Conservation (phyloP, 2,329 filamentous ascomycete genomes). For the Microsporum audouinii region DNA sequence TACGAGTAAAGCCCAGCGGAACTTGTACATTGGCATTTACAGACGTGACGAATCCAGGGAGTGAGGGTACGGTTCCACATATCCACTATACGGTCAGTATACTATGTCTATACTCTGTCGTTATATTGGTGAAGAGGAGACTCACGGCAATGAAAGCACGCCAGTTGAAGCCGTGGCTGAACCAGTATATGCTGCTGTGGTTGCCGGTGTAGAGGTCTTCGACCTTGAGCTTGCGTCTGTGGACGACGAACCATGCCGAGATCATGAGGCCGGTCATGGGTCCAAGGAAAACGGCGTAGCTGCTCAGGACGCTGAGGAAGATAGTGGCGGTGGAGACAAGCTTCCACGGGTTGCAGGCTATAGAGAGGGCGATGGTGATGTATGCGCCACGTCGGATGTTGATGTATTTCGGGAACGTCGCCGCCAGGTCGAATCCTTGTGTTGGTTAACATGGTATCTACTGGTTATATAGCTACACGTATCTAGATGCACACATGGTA, state of each 20-base stretch:
- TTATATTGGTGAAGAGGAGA: background rate
- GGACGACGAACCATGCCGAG: conserved; percentile 26
- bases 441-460: background rate
- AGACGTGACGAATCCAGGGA: conserved; percentile 30
- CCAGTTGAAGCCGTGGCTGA: conserved; percentile 35
- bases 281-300: conserved; percentile 38
- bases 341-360: conserved; percentile 38
- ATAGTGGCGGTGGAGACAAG: conserved; percentile 37
- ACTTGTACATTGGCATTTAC: conserved; percentile 14
- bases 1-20: conserved; percentile 24
- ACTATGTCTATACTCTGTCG: background rate
- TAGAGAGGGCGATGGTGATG: conserved; percentile 20
- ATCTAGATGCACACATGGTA: too few relatives aligned
- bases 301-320: conserved; percentile 38
- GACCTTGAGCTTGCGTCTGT: conserved; percentile 32
- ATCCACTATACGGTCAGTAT: conserved; percentile 7
- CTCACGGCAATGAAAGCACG: conserved; percentile 26
- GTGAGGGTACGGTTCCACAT: conserved; percentile 9
- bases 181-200: conserved; percentile 35
- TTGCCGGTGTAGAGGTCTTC: conserved; percentile 33
- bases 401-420: conserved; percentile 42
- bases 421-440: conserved; percentile 45
- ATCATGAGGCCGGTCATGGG: conserved; percentile 31
- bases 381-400: conserved; percentile 47
- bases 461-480: too few relatives aligned